Conservation (phyloP, 2,329 filamentous ascomycete genomes). For the Botrytis deweyae region DNA sequence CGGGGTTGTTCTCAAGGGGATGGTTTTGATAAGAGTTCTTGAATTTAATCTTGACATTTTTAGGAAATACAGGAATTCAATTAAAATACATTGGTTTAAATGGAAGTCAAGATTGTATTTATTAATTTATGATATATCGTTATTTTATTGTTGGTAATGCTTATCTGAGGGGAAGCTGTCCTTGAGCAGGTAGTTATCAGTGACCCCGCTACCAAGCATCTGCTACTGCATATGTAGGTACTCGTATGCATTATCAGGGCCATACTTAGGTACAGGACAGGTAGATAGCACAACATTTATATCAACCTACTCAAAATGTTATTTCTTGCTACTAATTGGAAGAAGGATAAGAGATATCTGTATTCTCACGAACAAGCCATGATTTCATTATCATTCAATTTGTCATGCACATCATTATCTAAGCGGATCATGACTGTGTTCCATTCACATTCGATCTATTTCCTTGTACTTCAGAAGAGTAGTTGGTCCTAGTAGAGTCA, state of each 20-base stretch:
- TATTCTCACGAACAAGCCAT: neutral
- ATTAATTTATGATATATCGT: neutral
- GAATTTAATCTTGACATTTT: neutral
- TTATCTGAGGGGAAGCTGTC: conserved; percentile 3
- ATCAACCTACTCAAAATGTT: neutral
- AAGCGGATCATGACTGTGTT: too few species aligned
- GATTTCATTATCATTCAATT: neutral
- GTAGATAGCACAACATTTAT: neutral
- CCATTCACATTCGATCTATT: neutral
- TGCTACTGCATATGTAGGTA: neutral
- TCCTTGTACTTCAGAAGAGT: neutral
- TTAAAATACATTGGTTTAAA: neutral
- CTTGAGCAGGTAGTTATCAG: neutral
- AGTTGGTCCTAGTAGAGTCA: neutral
- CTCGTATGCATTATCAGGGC: neutral
- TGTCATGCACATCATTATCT: too few species aligned
- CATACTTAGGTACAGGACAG: neutral
- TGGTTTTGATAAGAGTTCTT: neutral
- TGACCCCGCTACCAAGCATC: neutral
- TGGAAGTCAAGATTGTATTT: neutral
- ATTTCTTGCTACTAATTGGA: neutral
- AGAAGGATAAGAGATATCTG: neutral
- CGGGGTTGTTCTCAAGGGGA: conserved; percentile 26
- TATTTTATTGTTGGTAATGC: neutral
- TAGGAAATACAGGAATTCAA: neutral